These are phyloP conservation scores for Apiospora koreana DNA, from an alignment of 2,329 filamentous ascomycete genomes.

Conservation along the genomic window DNA sequence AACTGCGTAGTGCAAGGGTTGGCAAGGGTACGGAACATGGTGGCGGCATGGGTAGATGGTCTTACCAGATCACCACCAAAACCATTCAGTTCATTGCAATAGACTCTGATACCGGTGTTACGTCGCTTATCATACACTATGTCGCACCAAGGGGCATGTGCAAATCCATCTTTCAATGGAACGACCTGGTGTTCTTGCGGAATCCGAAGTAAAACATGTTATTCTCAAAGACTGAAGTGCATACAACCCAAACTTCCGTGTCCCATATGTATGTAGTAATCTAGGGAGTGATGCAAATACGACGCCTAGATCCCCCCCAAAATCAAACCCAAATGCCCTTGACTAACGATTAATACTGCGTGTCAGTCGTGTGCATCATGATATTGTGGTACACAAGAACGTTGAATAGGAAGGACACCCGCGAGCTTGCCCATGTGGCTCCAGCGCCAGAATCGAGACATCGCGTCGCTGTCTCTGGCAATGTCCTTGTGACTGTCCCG, in stretches of 20 bases:
- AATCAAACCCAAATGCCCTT: background rate
- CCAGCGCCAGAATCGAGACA: background rate
- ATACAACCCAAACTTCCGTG: background rate
- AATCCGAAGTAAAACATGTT: background rate
- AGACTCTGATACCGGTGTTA: no score
- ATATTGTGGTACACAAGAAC: background rate
- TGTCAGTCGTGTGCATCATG: background rate
- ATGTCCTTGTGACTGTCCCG: background rate
- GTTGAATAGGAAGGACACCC: background rate
- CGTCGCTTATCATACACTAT: no score
- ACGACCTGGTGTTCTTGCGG: background rate
- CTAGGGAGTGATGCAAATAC: background rate
- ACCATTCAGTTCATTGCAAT: background rate
- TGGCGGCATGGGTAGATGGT: background rate
- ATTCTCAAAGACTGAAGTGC: background rate
- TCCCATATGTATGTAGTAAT: background rate
- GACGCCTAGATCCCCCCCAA: background rate
- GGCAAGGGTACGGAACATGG: background rate
- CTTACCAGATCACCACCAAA: background rate
- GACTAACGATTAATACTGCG: background rate
- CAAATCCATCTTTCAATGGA: no score
- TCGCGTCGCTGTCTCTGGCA: background rate
- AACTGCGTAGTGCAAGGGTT: background rate
- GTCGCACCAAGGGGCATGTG: no score
- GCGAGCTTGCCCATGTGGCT: background rate